Evolutionary conservation across 169 alveolate species (phyloP).

Genomic region (Plasmodium blacklocki): DNA sequence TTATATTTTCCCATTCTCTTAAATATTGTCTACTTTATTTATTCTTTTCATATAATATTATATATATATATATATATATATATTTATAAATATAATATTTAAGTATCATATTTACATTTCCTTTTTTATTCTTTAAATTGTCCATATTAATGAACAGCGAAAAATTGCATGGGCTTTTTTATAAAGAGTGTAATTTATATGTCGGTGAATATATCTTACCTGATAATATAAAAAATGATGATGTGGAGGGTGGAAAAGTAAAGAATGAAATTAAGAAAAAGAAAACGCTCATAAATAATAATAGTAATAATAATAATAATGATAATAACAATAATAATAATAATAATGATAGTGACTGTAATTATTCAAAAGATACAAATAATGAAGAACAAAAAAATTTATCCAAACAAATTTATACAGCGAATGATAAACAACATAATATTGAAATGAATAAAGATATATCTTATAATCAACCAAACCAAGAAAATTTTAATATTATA

Average conservation of each 20-base stretch:
- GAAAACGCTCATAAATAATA: not conserved
- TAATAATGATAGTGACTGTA: not conserved
- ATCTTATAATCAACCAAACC: not conserved
- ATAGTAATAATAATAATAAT: not conserved
- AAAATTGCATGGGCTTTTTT: slow-evolving; percentile 18
- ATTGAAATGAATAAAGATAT: not conserved
- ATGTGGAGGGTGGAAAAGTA: not conserved
- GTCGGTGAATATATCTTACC: slow-evolving; percentile 38
- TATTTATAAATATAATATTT: no score
- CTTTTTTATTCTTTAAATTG: no score
- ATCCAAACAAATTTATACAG: not conserved
- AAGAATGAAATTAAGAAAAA: slow-evolving; percentile 6
- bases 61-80: no score
- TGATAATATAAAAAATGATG: slow-evolving; percentile 4
- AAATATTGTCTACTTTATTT: no score
- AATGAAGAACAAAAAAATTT: not conserved
- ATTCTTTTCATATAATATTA: no score
- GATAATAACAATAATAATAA: not conserved
- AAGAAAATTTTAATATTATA: slow-evolving; percentile 9
- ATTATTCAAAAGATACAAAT: not conserved
- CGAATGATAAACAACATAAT: not conserved
- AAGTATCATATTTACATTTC: no score
- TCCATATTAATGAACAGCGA: no score
- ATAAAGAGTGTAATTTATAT: slow-evolving; percentile 31
- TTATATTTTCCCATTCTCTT: no score